These are phyloP conservation scores for Psophocarpus tetragonolobus DNA, from an alignment of 306 rosid genomes.

Conservation along the genomic window DNA sequence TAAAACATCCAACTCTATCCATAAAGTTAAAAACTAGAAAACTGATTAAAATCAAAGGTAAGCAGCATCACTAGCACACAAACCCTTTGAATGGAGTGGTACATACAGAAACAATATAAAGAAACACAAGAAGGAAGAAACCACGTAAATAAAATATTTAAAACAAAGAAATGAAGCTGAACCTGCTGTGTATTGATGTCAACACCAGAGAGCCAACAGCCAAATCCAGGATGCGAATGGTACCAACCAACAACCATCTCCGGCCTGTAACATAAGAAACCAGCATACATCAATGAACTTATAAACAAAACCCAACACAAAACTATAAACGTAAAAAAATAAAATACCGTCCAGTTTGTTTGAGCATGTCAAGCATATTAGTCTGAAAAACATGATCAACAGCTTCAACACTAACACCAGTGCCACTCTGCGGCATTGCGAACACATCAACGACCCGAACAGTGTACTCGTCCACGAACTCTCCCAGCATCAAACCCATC, in stretches of 20 bases:
- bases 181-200: conserved; percentile 99
- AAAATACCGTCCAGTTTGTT: conserved; percentile 88
- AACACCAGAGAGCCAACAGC: conserved; percentile 99
- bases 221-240: conserved; percentile 99
- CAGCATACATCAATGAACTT: not conserved
- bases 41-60: not conserved
- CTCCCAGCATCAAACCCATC: conserved; percentile 98
- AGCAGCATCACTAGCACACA: not conserved
- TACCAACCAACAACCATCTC: conserved; percentile 99
- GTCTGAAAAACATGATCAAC: conserved; percentile 98
- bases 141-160: not conserved
- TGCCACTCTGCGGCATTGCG: conserved; percentile 99
- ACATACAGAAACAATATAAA: not conserved
- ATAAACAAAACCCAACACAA: not conserved
- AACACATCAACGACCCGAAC: conserved; percentile 95
- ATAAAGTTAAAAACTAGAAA: not conserved
- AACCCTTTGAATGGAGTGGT: not conserved
- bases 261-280: conserved; percentile 58
- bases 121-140: not conserved
- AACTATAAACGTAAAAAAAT: not conserved
- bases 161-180: not conserved
- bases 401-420: conserved; percentile 98
- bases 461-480: conserved; percentile 88
- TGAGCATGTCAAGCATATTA: conserved; percentile 98
- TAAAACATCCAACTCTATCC: not conserved